Evolutionary conservation across 23 red algal species (phyloP), one percentile per base, ranked within the genome.

Genomic region (Gracilaria domingensis): DNA sequence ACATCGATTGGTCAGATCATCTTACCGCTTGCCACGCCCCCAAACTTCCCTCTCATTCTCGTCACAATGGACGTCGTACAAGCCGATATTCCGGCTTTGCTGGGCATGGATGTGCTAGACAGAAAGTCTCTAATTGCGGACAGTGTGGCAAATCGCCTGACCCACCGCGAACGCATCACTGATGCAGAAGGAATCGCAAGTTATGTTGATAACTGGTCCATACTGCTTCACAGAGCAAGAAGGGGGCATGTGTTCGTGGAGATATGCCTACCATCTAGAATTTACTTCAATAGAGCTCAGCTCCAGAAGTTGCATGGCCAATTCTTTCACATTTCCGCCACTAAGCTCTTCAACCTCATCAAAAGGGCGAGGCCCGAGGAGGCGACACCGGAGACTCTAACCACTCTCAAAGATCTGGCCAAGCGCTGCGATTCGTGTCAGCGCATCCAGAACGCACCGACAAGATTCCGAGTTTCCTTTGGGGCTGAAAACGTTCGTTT

Each of bases 341-440:
- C 0, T 18, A 89, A 64, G 73, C 0, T 89, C 23, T 79, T 78
- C 35, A n/a, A 89, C 11, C 6, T 89, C 21, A 54, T 89, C 0
- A 76, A 79, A 65, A 33, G 66, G 57, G 67, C 85, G 64, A 0
- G 57, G n/a, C 85, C 85, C 4, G 85, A 89, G 20, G 47, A 89
- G 12, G 71, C 85, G 20, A 89, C 54, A 32, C 85, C 55, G 32
- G 69, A 89, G 39, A 79, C 85, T 9, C 85, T 77, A n/a, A 62
- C 75, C 21, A 76, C 56, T 20, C 56, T 89, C 33, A 48, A 50
- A 32, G 71, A 89, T n/a, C 39, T 79, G 0, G 56, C 73, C 20
- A 38, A 79, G 85, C 48, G 47, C 42, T 79, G 70, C n/a, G 85
- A 89, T 35, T 70, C 70, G 17, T 89, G 85, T 57, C 53, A 79